phyloP scores from a whole-genome alignment of 495 filamentous ascomycete species.

The Friedmanniomyces simplex region DNA sequence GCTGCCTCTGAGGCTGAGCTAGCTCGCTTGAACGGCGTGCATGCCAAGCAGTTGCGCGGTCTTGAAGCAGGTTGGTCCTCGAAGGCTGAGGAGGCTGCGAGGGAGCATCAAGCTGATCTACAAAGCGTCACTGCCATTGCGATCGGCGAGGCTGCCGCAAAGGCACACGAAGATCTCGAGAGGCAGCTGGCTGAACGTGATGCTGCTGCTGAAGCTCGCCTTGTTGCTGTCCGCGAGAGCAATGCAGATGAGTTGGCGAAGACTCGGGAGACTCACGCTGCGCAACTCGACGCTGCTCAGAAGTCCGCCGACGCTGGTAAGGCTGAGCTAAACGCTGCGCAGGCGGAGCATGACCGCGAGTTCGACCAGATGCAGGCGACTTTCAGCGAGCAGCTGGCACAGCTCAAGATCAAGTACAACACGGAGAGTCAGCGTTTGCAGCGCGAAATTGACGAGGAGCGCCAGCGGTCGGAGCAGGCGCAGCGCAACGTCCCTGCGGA shows the following conservation, averaged over 20 bases:
- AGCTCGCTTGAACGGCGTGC: not conserved
- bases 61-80: conserved; percentile 14
- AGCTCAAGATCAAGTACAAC: conserved; percentile 2
- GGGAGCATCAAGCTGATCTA: conserved; percentile 12
- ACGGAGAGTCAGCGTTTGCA: not conserved
- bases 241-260: conserved; percentile 8
- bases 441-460: not conserved
- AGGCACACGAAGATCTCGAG: not conserved
- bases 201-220: conserved; percentile 8
- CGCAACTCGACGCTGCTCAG: not conserved
- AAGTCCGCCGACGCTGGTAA: not conserved
- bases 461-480: not conserved
- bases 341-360: not conserved
- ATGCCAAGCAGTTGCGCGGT: not conserved
- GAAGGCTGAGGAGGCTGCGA: conserved; percentile 7
- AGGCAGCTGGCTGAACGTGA: conserved; percentile 5
- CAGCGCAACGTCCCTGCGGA: not conserved
- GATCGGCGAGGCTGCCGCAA: not conserved
- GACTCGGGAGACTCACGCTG: conserved; percentile 1
- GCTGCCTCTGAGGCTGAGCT: not conserved
- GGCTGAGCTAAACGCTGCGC: not conserved
- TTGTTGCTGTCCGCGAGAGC: conserved; percentile 8
- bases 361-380: not conserved
- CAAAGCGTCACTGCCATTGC: conserved; percentile 3
- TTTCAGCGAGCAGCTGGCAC: not conserved